A percentile compares a stretch with the other conserved stretches of the same genome.
Conservation (phyloP, 2,329 filamentous ascomycete genomes). For the Alternaria alternata region DNA sequence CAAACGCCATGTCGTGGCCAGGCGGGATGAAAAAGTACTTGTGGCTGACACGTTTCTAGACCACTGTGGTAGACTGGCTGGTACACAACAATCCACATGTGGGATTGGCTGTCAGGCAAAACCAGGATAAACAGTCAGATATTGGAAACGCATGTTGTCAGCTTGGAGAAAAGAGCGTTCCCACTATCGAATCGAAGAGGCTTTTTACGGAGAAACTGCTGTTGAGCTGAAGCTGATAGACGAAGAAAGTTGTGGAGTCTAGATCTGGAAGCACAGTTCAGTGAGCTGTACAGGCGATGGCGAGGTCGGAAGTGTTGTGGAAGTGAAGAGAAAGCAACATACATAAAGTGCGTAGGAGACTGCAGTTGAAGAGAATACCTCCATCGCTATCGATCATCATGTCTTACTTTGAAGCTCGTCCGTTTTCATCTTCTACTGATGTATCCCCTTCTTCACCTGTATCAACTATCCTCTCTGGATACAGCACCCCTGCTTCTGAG, state of each 20-base stretch:
- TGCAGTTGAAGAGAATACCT: too few species aligned
- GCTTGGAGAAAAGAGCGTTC: background rate
- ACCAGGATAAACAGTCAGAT: background rate
- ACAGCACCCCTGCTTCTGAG: conserved; percentile 1
- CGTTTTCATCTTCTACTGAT: background rate
- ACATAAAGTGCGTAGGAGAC: background rate
- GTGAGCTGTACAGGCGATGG: background rate
- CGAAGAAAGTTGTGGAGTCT: background rate
- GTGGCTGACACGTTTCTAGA: background rate
- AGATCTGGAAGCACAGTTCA: background rate
- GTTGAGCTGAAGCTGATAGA: background rate
- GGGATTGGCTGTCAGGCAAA: background rate
- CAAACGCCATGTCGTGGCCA: background rate
- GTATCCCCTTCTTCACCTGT: background rate
- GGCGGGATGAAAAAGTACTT: background rate
- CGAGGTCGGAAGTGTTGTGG: background rate
- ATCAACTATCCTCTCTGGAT: background rate
- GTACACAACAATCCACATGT: background rate
- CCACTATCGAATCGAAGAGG: background rate
- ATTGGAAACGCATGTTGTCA: background rate
- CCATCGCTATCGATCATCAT: background rate
- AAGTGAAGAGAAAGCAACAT: background rate
- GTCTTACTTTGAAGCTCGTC: background rate
- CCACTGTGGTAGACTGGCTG: background rate
- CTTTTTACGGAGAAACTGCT: background rate